Percentiles rank a stretch among this genome's conserved stretches.
phyloP scores from a whole-genome alignment of 2,329 filamentous ascomycete species.

The Dactylella cylindrospora region DNA sequence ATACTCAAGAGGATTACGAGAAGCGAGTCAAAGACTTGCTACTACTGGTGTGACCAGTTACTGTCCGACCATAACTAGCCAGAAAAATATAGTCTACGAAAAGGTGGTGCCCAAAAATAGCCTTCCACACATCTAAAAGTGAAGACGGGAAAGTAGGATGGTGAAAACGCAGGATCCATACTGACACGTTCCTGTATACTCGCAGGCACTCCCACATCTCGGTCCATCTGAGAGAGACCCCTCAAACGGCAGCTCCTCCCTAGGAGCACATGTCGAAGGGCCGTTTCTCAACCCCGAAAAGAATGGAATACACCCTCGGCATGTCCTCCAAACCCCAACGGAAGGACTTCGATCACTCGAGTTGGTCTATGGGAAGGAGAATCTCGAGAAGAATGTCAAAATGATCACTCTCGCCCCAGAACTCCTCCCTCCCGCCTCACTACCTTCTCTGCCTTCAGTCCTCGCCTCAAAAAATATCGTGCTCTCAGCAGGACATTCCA shows the following conservation, averaged over 20 bases:
- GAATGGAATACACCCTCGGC: slow-evolving; percentile 79
- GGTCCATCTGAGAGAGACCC: slow-evolving; percentile 65
- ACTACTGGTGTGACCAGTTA: slow-evolving; percentile 69
- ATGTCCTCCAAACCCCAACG: slow-evolving; percentile 66
- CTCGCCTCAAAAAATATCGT: slow-evolving; percentile 63
- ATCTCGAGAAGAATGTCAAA: slow-evolving; percentile 66
- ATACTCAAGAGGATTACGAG: slow-evolving; percentile 71
- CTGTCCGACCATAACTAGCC: slow-evolving; percentile 75
- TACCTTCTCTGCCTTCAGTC: slow-evolving; percentile 67
- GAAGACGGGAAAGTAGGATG: not conserved
- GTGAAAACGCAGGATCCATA: not conserved
- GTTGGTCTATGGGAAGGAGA: slow-evolving; percentile 70
- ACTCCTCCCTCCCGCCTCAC: slow-evolving; percentile 64
- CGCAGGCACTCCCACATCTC: slow-evolving; percentile 70
- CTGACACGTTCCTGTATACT: slow-evolving; percentile 23
- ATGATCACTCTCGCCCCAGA: slow-evolving; percentile 89
- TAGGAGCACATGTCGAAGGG: slow-evolving; percentile 88
- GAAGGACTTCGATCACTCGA: slow-evolving; percentile 67
- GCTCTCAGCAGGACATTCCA: slow-evolving; percentile 81
- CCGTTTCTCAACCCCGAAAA: slow-evolving; percentile 81
- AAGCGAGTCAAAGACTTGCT: slow-evolving; percentile 71
- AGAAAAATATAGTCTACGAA: slow-evolving; percentile 77
- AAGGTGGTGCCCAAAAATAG: slow-evolving; percentile 57
- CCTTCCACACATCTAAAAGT: not conserved
- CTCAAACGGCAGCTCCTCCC: slow-evolving; percentile 76